phyloP scores from a whole-genome alignment of 2,329 filamentous ascomycete genomes.

The Clonostachys rosea region DNA sequence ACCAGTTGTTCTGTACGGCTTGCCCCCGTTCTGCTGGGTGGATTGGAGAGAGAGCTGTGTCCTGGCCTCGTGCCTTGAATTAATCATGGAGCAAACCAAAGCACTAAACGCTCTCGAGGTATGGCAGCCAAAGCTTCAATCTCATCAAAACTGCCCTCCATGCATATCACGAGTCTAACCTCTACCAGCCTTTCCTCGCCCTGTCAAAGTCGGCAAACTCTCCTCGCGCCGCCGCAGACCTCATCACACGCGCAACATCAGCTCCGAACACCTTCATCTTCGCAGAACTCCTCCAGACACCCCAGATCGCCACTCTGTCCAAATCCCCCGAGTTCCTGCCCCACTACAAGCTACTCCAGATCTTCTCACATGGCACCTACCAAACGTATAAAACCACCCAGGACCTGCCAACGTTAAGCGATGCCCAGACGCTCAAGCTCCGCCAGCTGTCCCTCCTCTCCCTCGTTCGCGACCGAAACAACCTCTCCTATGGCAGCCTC shows the following conservation, averaged over 20 bases:
- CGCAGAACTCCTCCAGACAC: conserved; percentile 80
- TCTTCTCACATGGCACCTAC: conserved; percentile 93
- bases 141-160: neutral
- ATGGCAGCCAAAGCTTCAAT: conserved; percentile 3
- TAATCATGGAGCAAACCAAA: conserved; percentile 68
- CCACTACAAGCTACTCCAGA: conserved; percentile 70
- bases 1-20: too few relatives aligned
- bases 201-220: conserved; percentile 83
- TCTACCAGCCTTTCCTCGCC: conserved; percentile 74
- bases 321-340: conserved; percentile 52
- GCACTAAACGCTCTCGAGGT: conserved; percentile 62
- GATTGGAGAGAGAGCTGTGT: too few relatives aligned
- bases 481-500: conserved; percentile 71
- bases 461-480: conserved; percentile 62
- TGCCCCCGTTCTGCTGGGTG: too few relatives aligned
- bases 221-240: conserved; percentile 77
- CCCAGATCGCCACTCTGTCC: conserved; percentile 71
- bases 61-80: neutral
- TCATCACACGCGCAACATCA: conserved; percentile 85
- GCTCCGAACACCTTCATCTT: conserved; percentile 88
- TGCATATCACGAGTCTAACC: conserved; percentile 1
- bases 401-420: conserved; percentile 57
- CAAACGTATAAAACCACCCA: conserved; percentile 52
- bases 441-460: conserved; percentile 86
- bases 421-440: conserved; percentile 76